These are phyloP conservation scores for Odontarrhena argentea DNA, from an alignment of 345 rosid species.

Conservation along the genomic window DNA sequence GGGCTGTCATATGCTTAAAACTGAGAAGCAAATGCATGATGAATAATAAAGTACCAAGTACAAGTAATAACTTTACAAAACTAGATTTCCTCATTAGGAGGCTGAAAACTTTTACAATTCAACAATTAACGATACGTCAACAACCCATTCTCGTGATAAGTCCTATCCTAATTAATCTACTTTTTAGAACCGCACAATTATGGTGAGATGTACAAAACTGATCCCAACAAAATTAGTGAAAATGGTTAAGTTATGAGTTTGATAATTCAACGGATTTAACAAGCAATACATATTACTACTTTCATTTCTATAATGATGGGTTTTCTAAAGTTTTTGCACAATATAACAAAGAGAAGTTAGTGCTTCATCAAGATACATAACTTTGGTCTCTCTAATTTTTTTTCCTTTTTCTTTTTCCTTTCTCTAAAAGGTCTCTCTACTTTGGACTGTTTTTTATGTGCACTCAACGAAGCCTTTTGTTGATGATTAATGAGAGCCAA, in stretches of 20 bases:
- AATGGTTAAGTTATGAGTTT: neutral
- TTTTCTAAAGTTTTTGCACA: too few species aligned
- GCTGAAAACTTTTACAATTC: slow-evolving; percentile 43
- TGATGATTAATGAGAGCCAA: neutral
- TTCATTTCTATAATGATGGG: too few species aligned
- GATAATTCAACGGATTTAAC: neutral
- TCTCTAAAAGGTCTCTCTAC: neutral
- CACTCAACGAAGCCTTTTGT: neutral
- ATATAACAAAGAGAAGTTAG: too few species aligned
- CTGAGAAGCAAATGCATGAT: slow-evolving; percentile 29
- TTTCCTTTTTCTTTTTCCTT: too few species aligned
- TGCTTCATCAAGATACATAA: too few species aligned
- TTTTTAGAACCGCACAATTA: slow-evolving; percentile 22
- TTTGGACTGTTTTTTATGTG: neutral
- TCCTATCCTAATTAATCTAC: slow-evolving; percentile 23
- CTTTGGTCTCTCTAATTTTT: too few species aligned
- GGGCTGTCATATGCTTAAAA: slow-evolving; percentile 38
- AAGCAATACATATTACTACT: neutral
- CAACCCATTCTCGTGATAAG: slow-evolving; percentile 37
- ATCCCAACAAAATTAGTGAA: slow-evolving; percentile 1
- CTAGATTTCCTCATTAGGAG: slow-evolving; percentile 37
- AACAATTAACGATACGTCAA: slow-evolving; percentile 26
- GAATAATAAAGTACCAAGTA: slow-evolving; percentile 35
- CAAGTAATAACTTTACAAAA: slow-evolving; percentile 31
- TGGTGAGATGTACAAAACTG: neutral